Conservation (phyloP, 306 rosid genomes). For the Cercis canadensis region DNA sequence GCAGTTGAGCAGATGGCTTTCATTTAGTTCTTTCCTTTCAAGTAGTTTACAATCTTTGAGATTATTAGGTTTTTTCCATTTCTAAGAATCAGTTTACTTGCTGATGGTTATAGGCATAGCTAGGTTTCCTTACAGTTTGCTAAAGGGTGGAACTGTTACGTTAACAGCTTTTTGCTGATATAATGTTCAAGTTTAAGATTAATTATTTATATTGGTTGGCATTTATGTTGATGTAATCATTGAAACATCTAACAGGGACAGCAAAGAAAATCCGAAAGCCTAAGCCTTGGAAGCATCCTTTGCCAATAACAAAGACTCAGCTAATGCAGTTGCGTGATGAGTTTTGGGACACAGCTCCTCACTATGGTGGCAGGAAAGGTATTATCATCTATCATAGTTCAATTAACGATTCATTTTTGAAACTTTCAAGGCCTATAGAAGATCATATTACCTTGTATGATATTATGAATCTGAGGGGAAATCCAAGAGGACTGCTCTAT, state of each 20-base stretch:
- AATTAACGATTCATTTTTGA: no score
- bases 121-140: background rate
- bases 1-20: background rate
- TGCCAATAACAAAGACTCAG: conserved; percentile 90
- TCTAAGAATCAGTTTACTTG: no score
- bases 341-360: conserved; percentile 99
- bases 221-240: conserved; percentile 22
- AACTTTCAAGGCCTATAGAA: no score
- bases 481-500: no score
- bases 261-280: conserved; percentile 88
- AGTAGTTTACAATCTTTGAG: no score
- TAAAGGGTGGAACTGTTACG: conserved; percentile 19
- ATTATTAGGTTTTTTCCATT: no score
- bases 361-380: conserved; percentile 98
- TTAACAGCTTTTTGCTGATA: conserved; percentile 31
- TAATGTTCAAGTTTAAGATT: conserved; percentile 21
- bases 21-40: no score
- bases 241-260: conserved; percentile 54
- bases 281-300: conserved; percentile 99
- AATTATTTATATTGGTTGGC: conserved; percentile 24
- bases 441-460: no score
- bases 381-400: conserved; percentile 5
- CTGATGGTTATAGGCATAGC: no score
- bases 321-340: conserved; percentile 90
- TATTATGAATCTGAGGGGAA: no score